Evolutionary conservation across 306 rosid genomes (phyloP).

Genomic region (Neltuma alba): DNA sequence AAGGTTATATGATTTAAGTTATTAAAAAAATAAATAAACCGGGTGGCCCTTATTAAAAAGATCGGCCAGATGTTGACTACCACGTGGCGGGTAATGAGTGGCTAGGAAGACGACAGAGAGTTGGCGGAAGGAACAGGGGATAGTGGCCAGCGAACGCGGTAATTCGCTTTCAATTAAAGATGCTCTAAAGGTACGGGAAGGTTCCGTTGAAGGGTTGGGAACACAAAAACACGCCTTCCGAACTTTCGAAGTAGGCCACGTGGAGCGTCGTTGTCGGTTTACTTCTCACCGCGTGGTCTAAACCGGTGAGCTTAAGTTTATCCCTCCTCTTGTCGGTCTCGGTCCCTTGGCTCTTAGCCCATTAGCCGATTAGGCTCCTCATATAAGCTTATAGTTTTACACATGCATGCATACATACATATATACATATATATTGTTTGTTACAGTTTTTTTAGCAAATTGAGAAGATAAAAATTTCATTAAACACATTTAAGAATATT

Average conservation of each 20-base stretch:
- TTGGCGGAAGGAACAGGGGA: background rate
- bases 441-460: too few species aligned
- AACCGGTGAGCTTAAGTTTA: background rate
- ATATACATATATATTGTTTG: too few species aligned
- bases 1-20: too few species aligned
- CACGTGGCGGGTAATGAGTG: slow-evolving; percentile 3
- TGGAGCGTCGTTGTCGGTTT: background rate
- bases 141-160: background rate
- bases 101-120: background rate
- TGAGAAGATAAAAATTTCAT: too few species aligned
- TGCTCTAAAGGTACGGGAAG: background rate
- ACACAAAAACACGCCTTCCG: background rate
- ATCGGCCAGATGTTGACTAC: too few species aligned
- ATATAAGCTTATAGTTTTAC: too few species aligned
- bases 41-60: background rate
- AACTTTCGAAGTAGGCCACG: background rate
- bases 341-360: too few species aligned
- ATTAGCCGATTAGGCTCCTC: too few species aligned
- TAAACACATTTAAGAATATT: too few species aligned
- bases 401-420: too few species aligned
- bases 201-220: background rate
- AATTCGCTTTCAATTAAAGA: background rate
- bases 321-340: background rate
- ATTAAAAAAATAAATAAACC: background rate
- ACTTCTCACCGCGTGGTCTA: background rate